Percentiles rank a stretch among this genome's conserved stretches.
Conservation (phyloP, 2,329 filamentous ascomycete species). For the Rugonectria rugulosa region DNA sequence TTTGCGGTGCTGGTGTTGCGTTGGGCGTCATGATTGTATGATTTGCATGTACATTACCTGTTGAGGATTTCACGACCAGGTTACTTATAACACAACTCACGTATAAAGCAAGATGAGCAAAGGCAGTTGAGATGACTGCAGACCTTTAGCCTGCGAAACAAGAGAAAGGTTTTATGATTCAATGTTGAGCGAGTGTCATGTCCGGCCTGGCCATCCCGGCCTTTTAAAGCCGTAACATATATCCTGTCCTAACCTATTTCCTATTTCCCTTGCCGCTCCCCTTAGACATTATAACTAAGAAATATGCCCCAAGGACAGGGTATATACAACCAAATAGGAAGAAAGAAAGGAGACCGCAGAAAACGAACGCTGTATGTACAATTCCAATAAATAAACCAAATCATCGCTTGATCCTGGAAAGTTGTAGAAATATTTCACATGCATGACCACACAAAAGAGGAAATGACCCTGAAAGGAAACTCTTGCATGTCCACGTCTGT, state of each 20-base stretch:
- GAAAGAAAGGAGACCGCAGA: neutral
- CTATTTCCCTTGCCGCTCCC: conserved; percentile 2
- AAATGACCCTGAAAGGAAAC: neutral
- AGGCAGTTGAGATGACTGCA: neutral
- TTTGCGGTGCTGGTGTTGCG: neutral
- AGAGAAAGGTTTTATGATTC: neutral
- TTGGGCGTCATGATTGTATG: no score
- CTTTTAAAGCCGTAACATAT: neutral
- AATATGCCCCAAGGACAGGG: neutral
- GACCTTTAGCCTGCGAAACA: neutral
- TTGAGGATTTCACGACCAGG: no score
- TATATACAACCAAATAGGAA: conserved; percentile 17
- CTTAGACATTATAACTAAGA: conserved; percentile 20
- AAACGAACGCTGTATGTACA: conserved; percentile 8
- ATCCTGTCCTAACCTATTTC: neutral
- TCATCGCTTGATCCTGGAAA: conserved; percentile 12
- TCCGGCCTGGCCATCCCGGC: conserved; percentile 4
- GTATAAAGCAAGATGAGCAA: neutral
- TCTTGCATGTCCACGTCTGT: conserved; percentile 5
- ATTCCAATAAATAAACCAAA: neutral
- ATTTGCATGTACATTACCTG: no score
- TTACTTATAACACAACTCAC: neutral
- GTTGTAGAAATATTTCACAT: conserved; percentile 1
- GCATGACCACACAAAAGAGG: neutral
- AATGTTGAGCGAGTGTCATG: conserved; percentile 13